Percentiles rank a stretch among this genome's conserved stretches.
Evolutionary conservation across 2,329 filamentous ascomycete genomes (phyloP).

Genomic region (Penicillium occitanis): DNA sequence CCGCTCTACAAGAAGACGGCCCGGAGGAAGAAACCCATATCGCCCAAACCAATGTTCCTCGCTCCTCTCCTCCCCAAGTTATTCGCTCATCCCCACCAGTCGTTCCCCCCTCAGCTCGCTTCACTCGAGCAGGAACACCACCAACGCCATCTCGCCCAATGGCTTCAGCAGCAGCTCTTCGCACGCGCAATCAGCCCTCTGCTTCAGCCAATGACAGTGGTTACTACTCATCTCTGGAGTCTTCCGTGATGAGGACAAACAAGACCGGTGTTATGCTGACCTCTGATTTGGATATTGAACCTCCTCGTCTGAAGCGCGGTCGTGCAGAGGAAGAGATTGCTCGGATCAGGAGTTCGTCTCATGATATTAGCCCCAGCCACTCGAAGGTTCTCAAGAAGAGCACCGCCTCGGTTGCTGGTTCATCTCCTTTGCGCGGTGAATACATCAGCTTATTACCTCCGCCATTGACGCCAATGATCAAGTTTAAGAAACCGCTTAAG

Average conservation of each 20-base stretch:
- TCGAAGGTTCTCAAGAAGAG: constrained; percentile 43
- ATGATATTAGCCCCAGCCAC: constrained; percentile 73
- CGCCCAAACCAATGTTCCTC: constrained; percentile 32
- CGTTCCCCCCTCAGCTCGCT: constrained; percentile 51
- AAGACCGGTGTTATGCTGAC: constrained; percentile 65
- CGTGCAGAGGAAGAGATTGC: constrained; percentile 95
- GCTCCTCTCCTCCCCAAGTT: constrained; percentile 51
- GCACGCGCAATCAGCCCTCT: constrained; percentile 69
- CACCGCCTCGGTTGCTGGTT: constrained; percentile 51
- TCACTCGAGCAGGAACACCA: constrained; percentile 63
- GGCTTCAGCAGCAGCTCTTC: constrained; percentile 60
- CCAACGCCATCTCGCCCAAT: constrained; percentile 69
- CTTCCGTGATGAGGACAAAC: constrained; percentile 75
- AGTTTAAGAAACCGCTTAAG: constrained; percentile 68
- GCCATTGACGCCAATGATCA: constrained; percentile 79
- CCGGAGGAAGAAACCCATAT: constrained; percentile 44
- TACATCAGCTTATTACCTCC: constrained; percentile 64
- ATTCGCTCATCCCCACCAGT: constrained; percentile 93
- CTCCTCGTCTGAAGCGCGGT: constrained; percentile 79
- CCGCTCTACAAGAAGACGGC: constrained; percentile 56
- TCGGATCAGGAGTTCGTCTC: constrained; percentile 85
- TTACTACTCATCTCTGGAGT: constrained; percentile 94
- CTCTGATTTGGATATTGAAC: constrained; percentile 71
- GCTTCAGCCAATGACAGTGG: constrained; percentile 87
- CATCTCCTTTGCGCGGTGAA: constrained; percentile 65